Conservation (phyloP, 495 filamentous ascomycete genomes). For the Staphylotrichum tortipilum region DNA sequence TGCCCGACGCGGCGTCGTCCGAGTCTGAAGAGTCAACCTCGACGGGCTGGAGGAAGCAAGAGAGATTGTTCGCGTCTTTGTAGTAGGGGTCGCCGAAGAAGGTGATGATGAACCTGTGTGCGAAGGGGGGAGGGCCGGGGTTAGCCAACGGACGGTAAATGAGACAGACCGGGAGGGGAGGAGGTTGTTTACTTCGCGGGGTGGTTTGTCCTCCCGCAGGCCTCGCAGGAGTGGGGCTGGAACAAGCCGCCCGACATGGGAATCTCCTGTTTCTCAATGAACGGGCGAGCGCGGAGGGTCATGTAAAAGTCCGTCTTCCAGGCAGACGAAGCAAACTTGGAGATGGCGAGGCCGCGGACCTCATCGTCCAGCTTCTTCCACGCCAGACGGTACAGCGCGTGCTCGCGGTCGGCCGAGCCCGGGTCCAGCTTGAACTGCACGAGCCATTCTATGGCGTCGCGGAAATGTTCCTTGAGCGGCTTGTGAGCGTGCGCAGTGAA, state of each 20-base stretch:
- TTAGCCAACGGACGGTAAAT: neutral
- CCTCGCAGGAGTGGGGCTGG: constrained; percentile 53
- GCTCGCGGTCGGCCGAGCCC: constrained; percentile 48
- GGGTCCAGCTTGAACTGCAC: constrained; percentile 66
- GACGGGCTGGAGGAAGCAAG: constrained; percentile 5
- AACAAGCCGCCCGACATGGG: constrained; percentile 19
- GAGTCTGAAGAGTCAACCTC: constrained; percentile 41
- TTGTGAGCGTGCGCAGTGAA: constrained; percentile 59
- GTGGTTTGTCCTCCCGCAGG: constrained; percentile 65
- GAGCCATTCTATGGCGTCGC: constrained; percentile 73
- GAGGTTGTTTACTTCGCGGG: constrained; percentile 52
- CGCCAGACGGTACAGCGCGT: constrained; percentile 59
- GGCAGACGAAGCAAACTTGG: constrained; percentile 62
- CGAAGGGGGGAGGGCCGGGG: too few species aligned
- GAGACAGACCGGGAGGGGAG: too few species aligned
- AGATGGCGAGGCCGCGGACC: constrained; percentile 55
- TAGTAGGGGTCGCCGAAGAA: constrained; percentile 65
- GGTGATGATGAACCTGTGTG: constrained; percentile 37
- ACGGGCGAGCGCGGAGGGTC: constrained; percentile 58
- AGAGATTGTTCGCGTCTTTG: constrained; percentile 36
- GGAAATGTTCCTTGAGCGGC: constrained; percentile 68
- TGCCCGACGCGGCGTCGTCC: constrained; percentile 1
- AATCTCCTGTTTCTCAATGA: constrained; percentile 21
- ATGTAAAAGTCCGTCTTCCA: constrained; percentile 62
- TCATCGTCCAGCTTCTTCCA: constrained; percentile 71